These are phyloP conservation scores for Russula compacta DNA, from an alignment of 768 basidiomycete genomes.

Conservation along the genomic window DNA sequence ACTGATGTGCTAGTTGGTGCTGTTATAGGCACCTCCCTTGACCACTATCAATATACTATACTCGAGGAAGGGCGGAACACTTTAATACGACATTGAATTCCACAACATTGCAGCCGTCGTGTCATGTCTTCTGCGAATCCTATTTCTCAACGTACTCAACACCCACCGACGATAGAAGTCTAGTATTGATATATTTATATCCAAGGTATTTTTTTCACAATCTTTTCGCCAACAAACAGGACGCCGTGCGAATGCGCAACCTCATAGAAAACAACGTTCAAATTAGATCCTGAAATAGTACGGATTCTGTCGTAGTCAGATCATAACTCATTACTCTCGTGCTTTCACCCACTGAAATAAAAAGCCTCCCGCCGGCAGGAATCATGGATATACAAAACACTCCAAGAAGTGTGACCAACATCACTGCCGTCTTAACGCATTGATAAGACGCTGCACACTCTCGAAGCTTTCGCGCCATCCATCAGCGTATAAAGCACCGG, in stretches of 20 bases:
- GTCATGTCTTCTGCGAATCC: too few species aligned
- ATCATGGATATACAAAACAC: not conserved
- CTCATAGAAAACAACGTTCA: not conserved
- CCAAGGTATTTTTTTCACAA: too few species aligned
- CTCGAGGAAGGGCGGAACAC: too few species aligned
- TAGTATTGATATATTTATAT: too few species aligned
- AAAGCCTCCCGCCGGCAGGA: slow-evolving; percentile 12
- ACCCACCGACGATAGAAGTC: too few species aligned
- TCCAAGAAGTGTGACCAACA: slow-evolving; percentile 2
- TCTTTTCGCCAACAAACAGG: not conserved
- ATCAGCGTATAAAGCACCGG: slow-evolving; percentile 42
- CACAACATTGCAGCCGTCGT: too few species aligned
- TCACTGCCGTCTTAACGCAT: slow-evolving; percentile 27
- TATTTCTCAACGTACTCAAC: too few species aligned
- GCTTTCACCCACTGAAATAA: not conserved
- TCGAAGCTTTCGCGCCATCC: slow-evolving; percentile 37
- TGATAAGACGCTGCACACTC: slow-evolving; percentile 31
- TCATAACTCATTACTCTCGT: not conserved
- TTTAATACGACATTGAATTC: too few species aligned
- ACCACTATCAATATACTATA: too few species aligned
- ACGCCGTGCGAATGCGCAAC: not conserved
- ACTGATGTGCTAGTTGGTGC: too few species aligned
- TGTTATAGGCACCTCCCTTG: too few species aligned
- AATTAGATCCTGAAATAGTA: slow-evolving; percentile 10
- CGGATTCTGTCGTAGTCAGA: slow-evolving; percentile 1